Evolutionary conservation across 192 early-diverging fungal genomes (phyloP).

Genomic region (Backusella parvicylindrica): DNA sequence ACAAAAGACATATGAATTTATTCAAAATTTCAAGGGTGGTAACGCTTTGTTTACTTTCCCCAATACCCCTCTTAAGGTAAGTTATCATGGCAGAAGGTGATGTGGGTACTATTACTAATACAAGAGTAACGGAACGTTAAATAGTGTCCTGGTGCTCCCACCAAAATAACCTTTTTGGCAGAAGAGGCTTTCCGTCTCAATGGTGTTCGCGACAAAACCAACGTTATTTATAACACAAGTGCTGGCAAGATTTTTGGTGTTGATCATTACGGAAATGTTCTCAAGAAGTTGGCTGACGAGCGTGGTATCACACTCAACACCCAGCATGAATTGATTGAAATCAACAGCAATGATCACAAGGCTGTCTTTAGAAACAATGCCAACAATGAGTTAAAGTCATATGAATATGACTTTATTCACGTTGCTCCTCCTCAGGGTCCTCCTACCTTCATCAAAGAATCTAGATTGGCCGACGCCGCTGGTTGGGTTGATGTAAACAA

Average conservation of each 20-base stretch:
- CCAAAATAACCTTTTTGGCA: conserved; percentile 85
- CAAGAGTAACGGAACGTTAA: not conserved
- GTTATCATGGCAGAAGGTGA: not conserved
- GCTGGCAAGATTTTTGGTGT: conserved; percentile 84
- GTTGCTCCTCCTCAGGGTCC: conserved; percentile 82
- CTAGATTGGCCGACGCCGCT: conserved; percentile 65
- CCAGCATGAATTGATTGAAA: conserved; percentile 65
- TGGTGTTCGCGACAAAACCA: conserved; percentile 61
- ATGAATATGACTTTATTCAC: conserved; percentile 81
- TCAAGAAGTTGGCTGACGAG: conserved; percentile 61
- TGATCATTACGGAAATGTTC: conserved; percentile 76
- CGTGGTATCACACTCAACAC: conserved; percentile 71
- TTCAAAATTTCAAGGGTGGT: conserved; percentile 68
- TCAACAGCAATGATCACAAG: conserved; percentile 58
- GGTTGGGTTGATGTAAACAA: conserved; percentile 84
- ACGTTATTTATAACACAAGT: conserved; percentile 75
- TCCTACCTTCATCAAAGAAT: conserved; percentile 73
- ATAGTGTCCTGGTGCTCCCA: conserved; percentile 79
- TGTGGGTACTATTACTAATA: not conserved
- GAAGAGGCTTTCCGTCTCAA: conserved; percentile 78
- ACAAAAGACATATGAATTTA: conserved; percentile 67
- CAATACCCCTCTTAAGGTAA: conserved; percentile 72
- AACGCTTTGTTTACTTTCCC: conserved; percentile 89
- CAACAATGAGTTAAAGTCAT: conserved; percentile 47
- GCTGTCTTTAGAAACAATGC: conserved; percentile 73